Evolutionary conservation across 805 yeast genomes (phyloP).

Genomic region (Ogataea salicorniae): DNA sequence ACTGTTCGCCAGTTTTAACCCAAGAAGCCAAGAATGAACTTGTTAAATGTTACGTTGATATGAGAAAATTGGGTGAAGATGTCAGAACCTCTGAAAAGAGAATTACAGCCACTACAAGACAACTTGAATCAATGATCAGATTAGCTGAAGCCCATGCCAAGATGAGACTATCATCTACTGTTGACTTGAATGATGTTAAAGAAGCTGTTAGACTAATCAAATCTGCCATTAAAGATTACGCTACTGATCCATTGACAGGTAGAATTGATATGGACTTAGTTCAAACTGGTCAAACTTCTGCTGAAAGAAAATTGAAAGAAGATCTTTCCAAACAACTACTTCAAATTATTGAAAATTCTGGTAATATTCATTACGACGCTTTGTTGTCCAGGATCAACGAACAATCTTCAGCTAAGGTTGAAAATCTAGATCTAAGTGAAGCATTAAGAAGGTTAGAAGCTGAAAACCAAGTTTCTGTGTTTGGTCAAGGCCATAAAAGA

Average conservation of each 20-base stretch:
- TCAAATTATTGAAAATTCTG: slow-evolving; percentile 46
- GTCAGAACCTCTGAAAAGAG: slow-evolving; percentile 79
- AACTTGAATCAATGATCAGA: slow-evolving; percentile 92
- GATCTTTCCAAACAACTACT: slow-evolving; percentile 63
- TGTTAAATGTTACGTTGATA: slow-evolving; percentile 83
- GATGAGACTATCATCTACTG: slow-evolving; percentile 74
- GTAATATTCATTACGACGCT: slow-evolving; percentile 52
- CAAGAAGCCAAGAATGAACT: slow-evolving; percentile 78
- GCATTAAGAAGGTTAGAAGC: slow-evolving; percentile 61
- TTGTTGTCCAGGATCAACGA: slow-evolving; percentile 62
- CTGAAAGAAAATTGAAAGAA: slow-evolving; percentile 73
- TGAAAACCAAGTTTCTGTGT: slow-evolving; percentile 62
- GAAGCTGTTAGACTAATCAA: slow-evolving; percentile 93
- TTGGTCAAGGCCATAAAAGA: slow-evolving; percentile 71
- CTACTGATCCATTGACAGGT: slow-evolving; percentile 96
- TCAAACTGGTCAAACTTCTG: slow-evolving; percentile 90
- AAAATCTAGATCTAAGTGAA: slow-evolving; percentile 64
- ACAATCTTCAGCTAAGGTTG: slow-evolving; percentile 57
- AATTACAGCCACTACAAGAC: slow-evolving; percentile 97
- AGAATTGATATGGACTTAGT: slow-evolving; percentile 95
- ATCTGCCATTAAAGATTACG: slow-evolving; percentile 94
- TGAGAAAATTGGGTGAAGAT: slow-evolving; percentile 94
- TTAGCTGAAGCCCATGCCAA: slow-evolving; percentile 96
- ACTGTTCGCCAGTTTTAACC: slow-evolving; percentile 73
- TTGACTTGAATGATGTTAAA: slow-evolving; percentile 73